Percentiles rank a stretch among this genome's conserved stretches.
phyloP scores from a whole-genome alignment of 2,329 filamentous ascomycete species.

The Fusarium xyrophilum region DNA sequence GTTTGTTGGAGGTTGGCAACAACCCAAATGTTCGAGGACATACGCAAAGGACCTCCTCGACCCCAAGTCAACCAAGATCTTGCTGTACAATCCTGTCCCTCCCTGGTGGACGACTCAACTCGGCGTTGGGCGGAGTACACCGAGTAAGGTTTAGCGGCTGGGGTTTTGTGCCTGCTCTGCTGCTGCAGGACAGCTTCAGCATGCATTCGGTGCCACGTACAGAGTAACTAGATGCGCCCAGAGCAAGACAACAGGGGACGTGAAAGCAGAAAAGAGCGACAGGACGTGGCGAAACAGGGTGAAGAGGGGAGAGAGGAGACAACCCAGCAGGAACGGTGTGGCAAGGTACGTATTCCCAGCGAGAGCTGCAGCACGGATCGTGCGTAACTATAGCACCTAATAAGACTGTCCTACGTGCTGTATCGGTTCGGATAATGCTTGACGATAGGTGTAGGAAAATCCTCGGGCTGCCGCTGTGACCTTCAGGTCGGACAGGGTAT shows the following conservation, averaged over 20 bases:
- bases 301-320: slow-evolving; percentile 36
- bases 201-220: slow-evolving; percentile 25
- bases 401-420: neutral
- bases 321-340: slow-evolving; percentile 31
- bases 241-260: slow-evolving; percentile 19
- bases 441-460: slow-evolving; percentile 12
- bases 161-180: neutral
- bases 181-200: slow-evolving; percentile 11
- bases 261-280: slow-evolving; percentile 8
- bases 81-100: neutral
- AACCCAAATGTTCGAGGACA: neutral
- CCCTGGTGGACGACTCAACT: neutral
- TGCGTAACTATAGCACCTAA: neutral
- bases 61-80: slow-evolving; percentile 2
- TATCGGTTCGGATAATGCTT: slow-evolving; percentile 7
- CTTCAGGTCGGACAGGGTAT: slow-evolving; percentile 25
- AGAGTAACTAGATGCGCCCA: slow-evolving; percentile 13
- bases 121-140: slow-evolving; percentile 9
- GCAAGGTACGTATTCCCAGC: slow-evolving; percentile 17
- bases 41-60: slow-evolving; percentile 12
- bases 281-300: slow-evolving; percentile 22
- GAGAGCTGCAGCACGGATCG: neutral
- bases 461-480: slow-evolving; percentile 13
- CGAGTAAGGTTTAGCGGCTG: slow-evolving; percentile 8
- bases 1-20: neutral